phyloP scores from a whole-genome alignment of 768 basidiomycete species.

The Gyrodon lividus region DNA sequence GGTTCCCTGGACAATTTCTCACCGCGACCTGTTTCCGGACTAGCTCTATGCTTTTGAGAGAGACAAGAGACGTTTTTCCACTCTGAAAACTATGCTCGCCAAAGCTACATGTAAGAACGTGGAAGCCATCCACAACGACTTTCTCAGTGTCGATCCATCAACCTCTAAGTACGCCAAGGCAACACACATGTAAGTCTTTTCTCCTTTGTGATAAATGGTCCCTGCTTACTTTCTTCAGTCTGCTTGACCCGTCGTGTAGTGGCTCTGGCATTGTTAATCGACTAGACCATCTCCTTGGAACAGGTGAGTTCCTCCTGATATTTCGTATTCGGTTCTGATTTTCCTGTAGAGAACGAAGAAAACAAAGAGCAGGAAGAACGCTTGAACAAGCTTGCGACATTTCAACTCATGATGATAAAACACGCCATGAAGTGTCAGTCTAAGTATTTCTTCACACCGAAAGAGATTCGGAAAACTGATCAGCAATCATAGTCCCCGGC shows the following conservation, averaged over 20 bases:
- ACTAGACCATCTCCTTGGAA: slow-evolving; percentile 77
- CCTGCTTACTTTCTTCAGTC: slow-evolving; percentile 39
- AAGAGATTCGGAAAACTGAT: slow-evolving; percentile 8
- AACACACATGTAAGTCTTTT: slow-evolving; percentile 78
- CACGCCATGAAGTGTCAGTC: slow-evolving; percentile 90
- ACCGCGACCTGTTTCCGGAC: background rate
- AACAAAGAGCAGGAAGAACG: slow-evolving; percentile 62
- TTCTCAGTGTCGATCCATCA: slow-evolving; percentile 71
- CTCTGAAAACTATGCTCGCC: slow-evolving; percentile 81
- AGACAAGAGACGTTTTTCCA: slow-evolving; percentile 77
- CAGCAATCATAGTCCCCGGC: slow-evolving; percentile 56
- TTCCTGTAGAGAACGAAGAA: slow-evolving; percentile 51
- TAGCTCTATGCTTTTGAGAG: slow-evolving; percentile 89
- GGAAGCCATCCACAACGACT: slow-evolving; percentile 74
- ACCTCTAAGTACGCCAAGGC: slow-evolving; percentile 61
- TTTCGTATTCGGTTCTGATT: slow-evolving; percentile 3
- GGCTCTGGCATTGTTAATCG: slow-evolving; percentile 92
- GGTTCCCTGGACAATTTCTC: background rate
- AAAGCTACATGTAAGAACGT: slow-evolving; percentile 84
- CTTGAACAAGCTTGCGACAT: slow-evolving; percentile 78
- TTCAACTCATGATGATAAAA: slow-evolving; percentile 87
- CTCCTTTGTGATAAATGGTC: background rate
- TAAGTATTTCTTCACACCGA: slow-evolving; percentile 22
- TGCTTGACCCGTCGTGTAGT: slow-evolving; percentile 96
- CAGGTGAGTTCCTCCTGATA: slow-evolving; percentile 45